phyloP scores from a whole-genome alignment of 148 eudicot species.

The Beta vulgaris region DNA sequence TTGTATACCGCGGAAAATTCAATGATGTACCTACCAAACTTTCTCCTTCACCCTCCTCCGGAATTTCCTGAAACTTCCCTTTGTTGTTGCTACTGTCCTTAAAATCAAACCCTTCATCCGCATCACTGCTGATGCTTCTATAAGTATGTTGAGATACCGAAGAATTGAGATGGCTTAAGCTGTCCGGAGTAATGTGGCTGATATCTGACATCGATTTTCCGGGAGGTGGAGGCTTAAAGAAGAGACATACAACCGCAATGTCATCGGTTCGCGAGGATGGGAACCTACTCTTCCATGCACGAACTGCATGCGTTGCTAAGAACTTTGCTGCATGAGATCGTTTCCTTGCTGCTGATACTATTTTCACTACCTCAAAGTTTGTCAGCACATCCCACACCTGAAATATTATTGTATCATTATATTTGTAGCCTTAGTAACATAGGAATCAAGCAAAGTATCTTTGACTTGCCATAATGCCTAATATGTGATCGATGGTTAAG shows the following conservation, averaged over 20 bases:
- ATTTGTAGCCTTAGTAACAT: not conserved
- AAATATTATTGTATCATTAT: not conserved
- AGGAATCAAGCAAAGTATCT: too few species aligned
- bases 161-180: constrained; percentile 37
- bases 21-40: constrained; percentile 20
- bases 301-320: constrained; percentile 50
- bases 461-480: too few species aligned
- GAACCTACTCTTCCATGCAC: constrained; percentile 68
- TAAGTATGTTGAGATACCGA: constrained; percentile 29
- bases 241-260: constrained; percentile 61
- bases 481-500: too few species aligned
- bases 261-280: constrained; percentile 71
- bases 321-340: constrained; percentile 69
- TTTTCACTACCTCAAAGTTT: constrained; percentile 65
- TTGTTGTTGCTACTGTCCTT: constrained; percentile 9
- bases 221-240: constrained; percentile 45
- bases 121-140: constrained; percentile 31
- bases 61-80: constrained; percentile 10
- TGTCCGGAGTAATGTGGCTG: constrained; percentile 33
- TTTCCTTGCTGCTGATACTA: constrained; percentile 57
- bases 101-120: constrained; percentile 29
- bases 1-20: constrained; percentile 26
- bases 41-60: constrained; percentile 31
- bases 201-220: constrained; percentile 41
- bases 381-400: constrained; percentile 91